A percentile compares a stretch with the other conserved stretches of the same genome.
phyloP scores from a whole-genome alignment of 352 stramenopile species.

The Phytophthora aleatoria region DNA sequence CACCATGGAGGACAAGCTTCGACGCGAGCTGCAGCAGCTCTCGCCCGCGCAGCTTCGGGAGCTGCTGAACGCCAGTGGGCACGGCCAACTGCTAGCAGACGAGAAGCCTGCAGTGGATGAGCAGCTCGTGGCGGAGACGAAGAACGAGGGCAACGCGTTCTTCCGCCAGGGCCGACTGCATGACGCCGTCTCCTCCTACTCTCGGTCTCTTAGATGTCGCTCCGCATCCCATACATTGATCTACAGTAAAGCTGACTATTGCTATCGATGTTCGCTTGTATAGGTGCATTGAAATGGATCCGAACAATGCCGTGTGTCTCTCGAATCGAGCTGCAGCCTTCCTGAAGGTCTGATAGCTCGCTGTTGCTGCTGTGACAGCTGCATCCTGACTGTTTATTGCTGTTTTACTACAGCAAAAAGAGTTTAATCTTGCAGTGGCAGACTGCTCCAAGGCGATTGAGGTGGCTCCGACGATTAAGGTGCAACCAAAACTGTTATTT shows the following conservation, averaged over 20 bases:
- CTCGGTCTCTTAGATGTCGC: constrained; percentile 26
- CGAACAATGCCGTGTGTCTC: constrained; percentile 44
- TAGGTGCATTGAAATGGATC: constrained; percentile 59
- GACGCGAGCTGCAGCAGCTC: constrained; percentile 39
- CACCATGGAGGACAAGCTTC: constrained; percentile 27
- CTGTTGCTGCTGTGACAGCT: not conserved
- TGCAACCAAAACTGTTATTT: constrained; percentile 10
- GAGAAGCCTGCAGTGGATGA: constrained; percentile 27
- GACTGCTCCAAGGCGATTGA: constrained; percentile 60
- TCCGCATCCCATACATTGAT: not conserved
- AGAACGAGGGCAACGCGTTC: constrained; percentile 59
- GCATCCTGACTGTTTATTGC: not conserved
- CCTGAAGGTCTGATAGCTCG: constrained; percentile 49
- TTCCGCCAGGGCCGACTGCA: constrained; percentile 49
- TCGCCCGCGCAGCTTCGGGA: constrained; percentile 35
- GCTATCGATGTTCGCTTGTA: not conserved
- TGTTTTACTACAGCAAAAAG: constrained; percentile 36
- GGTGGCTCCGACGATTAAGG: constrained; percentile 61
- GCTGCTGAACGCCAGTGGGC: constrained; percentile 40
- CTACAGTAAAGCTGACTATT: constrained; percentile 8
- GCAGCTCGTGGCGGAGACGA: constrained; percentile 35
- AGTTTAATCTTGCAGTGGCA: constrained; percentile 42
- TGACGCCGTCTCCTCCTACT: constrained; percentile 53
- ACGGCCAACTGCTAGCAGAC: constrained; percentile 26
- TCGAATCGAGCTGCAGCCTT: constrained; percentile 73